A percentile compares a stretch with the other conserved stretches of the same genome.
Evolutionary conservation across 139 green algal species (phyloP).

Genomic region (Haematococcus sp.): DNA sequence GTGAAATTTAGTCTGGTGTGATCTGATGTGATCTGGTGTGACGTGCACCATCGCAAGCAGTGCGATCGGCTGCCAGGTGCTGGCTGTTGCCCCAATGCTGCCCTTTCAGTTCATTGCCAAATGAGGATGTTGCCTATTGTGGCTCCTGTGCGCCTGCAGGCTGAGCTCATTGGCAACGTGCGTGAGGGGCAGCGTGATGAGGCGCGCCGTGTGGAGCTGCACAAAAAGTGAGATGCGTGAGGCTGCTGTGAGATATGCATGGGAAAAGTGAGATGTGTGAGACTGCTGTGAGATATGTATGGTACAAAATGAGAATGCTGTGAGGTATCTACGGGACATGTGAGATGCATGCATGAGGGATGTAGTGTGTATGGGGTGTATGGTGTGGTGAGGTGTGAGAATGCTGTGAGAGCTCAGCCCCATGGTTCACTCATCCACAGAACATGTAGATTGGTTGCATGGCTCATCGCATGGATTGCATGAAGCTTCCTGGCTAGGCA

Average conservation of each 20-base stretch:
- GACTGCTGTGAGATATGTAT: too few species aligned
- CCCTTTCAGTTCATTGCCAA: too few species aligned
- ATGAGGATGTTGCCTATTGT: background rate
- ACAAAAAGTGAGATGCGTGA: conserved; percentile 1
- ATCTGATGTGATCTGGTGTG: background rate
- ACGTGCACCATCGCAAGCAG: background rate
- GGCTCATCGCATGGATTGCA: too few species aligned
- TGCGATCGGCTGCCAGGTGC: background rate
- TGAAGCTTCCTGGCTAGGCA: too few species aligned
- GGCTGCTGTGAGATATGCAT: background rate
- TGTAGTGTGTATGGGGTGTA: background rate
- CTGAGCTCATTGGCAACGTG: conserved; percentile 12
- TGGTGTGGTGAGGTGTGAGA: too few species aligned
- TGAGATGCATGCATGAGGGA: too few species aligned
- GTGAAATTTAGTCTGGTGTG: background rate
- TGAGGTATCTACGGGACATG: too few species aligned
- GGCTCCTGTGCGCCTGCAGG: background rate
- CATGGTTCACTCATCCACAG: too few species aligned
- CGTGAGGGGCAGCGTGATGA: conserved; percentile 7
- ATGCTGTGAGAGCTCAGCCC: too few species aligned
- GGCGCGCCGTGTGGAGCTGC: background rate
- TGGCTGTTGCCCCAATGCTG: background rate
- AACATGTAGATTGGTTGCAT: too few species aligned
- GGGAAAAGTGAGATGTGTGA: too few species aligned
- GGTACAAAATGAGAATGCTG: too few species aligned